These are phyloP conservation scores for Eruca vesicaria DNA, from an alignment of 441 rosid species.

Conservation along the genomic window DNA sequence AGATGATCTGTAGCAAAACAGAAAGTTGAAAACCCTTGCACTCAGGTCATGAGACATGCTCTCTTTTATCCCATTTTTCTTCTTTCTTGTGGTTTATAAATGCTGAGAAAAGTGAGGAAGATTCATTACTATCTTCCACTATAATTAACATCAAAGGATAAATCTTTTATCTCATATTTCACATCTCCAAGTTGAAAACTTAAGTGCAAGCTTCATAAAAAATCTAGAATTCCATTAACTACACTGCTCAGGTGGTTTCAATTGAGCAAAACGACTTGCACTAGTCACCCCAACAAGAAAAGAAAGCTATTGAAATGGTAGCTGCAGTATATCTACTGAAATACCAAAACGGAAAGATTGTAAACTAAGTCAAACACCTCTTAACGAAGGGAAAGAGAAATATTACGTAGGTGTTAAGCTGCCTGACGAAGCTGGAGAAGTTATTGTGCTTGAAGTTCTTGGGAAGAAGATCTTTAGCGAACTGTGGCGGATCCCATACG, in stretches of 20 bases:
- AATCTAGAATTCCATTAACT: background rate
- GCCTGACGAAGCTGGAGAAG: slow-evolving; percentile 59
- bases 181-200: background rate
- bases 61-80: slow-evolving; percentile 36
- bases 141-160: background rate
- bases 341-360: background rate
- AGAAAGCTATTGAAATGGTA: background rate
- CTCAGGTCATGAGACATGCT: slow-evolving; percentile 40
- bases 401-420: slow-evolving; percentile 61
- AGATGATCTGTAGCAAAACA: background rate
- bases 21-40: slow-evolving; percentile 34
- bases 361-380: background rate
- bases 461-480: slow-evolving; percentile 80
- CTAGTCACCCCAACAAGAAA: background rate
- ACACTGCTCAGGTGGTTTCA: background rate
- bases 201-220: background rate
- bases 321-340: background rate
- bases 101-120: slow-evolving; percentile 49
- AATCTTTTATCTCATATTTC: background rate
- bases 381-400: background rate
- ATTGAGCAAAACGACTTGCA: background rate
- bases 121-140: slow-evolving; percentile 20
- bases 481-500: slow-evolving; percentile 93
- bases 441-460: slow-evolving; percentile 88
- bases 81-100: slow-evolving; percentile 41